These are phyloP conservation scores for Mucor saturninus DNA, from an alignment of 371 early-diverging fungal genomes.

Conservation along the genomic window DNA sequence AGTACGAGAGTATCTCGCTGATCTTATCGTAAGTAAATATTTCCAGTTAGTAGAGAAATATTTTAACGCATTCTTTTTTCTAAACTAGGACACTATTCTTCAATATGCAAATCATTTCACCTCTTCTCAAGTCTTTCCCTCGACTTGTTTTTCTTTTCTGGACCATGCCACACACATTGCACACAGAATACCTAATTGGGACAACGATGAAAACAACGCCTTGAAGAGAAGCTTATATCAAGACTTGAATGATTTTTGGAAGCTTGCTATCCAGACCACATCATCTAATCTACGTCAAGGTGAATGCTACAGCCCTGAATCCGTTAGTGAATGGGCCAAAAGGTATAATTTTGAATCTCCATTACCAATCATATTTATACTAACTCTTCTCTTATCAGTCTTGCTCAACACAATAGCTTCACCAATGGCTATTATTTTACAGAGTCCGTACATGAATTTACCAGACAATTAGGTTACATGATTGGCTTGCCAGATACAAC, in stretches of 20 bases:
- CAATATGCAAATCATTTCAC: constrained; percentile 89
- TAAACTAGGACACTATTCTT: constrained; percentile 67
- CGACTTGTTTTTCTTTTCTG: constrained; percentile 78
- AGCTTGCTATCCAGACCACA: constrained; percentile 72
- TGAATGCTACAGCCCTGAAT: constrained; percentile 72
- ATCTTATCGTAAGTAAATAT: constrained; percentile 60
- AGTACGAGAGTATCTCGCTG: constrained; percentile 75
- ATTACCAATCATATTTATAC: neutral
- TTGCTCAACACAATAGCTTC: constrained; percentile 61
- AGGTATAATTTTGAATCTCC: constrained; percentile 38
- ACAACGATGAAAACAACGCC: constrained; percentile 70
- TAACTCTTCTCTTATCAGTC: constrained; percentile 30
- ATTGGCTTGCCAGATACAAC: constrained; percentile 50
- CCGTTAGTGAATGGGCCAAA: constrained; percentile 83
- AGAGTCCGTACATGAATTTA: constrained; percentile 73
- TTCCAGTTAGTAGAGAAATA: neutral
- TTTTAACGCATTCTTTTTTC: neutral
- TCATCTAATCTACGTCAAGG: constrained; percentile 76
- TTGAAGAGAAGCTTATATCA: constrained; percentile 69
- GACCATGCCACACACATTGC: constrained; percentile 76
- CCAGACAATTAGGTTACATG: constrained; percentile 68
- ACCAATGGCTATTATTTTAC: constrained; percentile 50
- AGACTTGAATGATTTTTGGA: constrained; percentile 80
- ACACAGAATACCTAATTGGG: constrained; percentile 86
- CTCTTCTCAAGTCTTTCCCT: constrained; percentile 71